Base-by-base conservation (phyloP, 768 basidiomycete species). In the Xerocomellus intermedius region DNA sequence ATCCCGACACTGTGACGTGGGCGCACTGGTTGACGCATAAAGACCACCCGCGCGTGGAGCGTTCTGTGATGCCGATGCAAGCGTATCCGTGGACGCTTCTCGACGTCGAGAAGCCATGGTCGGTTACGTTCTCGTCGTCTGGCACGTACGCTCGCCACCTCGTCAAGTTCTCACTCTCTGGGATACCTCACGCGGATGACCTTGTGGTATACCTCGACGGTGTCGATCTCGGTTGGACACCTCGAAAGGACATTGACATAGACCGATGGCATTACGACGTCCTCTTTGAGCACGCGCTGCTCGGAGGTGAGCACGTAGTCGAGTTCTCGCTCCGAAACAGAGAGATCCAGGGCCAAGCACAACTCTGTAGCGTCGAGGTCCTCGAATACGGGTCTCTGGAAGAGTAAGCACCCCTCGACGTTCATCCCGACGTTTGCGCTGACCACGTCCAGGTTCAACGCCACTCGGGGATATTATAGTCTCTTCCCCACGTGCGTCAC, bases 261-360 rank as follows among this genome's bases (percentile, higher is more conserved):
- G 89, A 91, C 64, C 76, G 89, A 24, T 91, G 87, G 86, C 86
- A 86, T 65, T 91, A 92, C 63, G 83, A 89, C 52, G 71, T 89
- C 26, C 61, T 75, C 53, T 69, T 73, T 5, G 64, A 77, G 14
- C 63, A 62, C 0, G 61, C 71, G 12, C 65, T 91, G 46, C 57
- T 50, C 19, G 69, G 61, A 4, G 89, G 88, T 10, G 65, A 67
- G 45, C 90, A 91, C 64, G 74, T 80, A 50, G 57, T 91, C 41
- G 73, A 64, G 48, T 92, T 91, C 61, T 74, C 68, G 16, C 73
- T 91, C 48, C 65, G 75, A 42, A 81, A 84, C 54, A 59, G 49
- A 17, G 72, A 68, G 14, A 65, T 77, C 22, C 75, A 81, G 54
- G 84, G 83, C 16, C 67, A 65, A 17, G 87, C 87, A 21, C 89